phyloP scores from a whole-genome alignment of 495 filamentous ascomycete species.

The Penicillium herquei region DNA sequence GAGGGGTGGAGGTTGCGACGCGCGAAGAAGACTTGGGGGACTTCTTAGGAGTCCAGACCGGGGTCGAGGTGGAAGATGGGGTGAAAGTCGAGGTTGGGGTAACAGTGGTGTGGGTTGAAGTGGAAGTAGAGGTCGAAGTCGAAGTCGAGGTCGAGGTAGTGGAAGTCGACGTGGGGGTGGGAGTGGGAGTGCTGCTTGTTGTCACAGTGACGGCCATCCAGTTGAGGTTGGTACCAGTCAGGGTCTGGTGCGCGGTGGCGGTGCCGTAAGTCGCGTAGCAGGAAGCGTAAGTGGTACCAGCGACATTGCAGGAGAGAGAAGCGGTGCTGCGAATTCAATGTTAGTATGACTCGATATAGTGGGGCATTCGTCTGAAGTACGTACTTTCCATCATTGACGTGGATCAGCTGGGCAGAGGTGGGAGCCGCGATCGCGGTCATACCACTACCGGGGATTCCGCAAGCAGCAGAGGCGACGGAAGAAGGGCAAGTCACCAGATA shows the following conservation, averaged over 20 bases:
- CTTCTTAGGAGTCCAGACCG: constrained; percentile 15
- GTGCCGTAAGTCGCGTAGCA: constrained; percentile 28
- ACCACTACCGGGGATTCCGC: constrained; percentile 24
- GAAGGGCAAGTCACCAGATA: constrained; percentile 29
- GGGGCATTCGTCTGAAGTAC: not conserved
- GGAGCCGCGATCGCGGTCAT: constrained; percentile 27
- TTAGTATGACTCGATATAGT: not conserved
- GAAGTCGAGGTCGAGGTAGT: constrained; percentile 20
- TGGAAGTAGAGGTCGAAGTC: constrained; percentile 1
- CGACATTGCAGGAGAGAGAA: constrained; percentile 30
- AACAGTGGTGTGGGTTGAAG: not conserved
- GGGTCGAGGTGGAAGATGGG: constrained; percentile 8
- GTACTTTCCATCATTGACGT: constrained; percentile 22
- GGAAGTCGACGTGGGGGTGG: constrained; percentile 13
- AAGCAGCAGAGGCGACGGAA: constrained; percentile 14
- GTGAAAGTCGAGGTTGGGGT: not conserved
- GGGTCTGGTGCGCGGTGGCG: constrained; percentile 19
- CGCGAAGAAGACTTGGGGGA: constrained; percentile 18
- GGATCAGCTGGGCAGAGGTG: constrained; percentile 19
- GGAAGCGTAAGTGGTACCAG: constrained; percentile 31
- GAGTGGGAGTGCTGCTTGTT: constrained; percentile 20
- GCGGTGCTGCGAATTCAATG: constrained; percentile 16
- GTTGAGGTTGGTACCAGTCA: constrained; percentile 20
- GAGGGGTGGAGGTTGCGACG: constrained; percentile 14
- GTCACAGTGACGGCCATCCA: constrained; percentile 32